Evolutionary conservation across 139 green algal species (phyloP).

Genomic region (Dunaliella sp.): DNA sequence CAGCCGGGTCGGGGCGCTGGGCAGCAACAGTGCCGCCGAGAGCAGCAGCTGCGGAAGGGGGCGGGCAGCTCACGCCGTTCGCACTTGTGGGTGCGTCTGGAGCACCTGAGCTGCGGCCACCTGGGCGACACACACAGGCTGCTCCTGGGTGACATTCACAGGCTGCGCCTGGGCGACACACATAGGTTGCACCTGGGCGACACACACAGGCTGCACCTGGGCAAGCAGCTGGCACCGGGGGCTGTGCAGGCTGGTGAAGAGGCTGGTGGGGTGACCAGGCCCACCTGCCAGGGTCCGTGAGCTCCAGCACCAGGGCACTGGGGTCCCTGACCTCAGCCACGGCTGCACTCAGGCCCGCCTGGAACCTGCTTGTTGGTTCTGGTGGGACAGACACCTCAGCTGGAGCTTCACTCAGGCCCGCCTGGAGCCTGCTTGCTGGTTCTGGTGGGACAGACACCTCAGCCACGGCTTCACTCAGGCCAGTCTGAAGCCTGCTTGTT

Average conservation of each 20-base stretch:
- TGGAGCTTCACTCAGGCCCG: background rate
- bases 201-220: too few species aligned
- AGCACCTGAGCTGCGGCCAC: too few species aligned
- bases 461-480: background rate
- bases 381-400: background rate
- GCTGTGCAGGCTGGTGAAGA: too few species aligned
- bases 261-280: background rate
- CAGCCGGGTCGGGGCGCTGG: background rate
- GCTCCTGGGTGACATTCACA: too few species aligned
- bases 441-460: background rate
- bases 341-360: background rate
- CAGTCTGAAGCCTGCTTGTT: too few species aligned
- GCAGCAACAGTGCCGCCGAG: background rate
- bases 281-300: background rate
- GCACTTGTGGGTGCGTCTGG: too few species aligned
- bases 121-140: too few species aligned
- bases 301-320: conserved; percentile 9
- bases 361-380: background rate
- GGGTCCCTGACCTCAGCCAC: background rate
- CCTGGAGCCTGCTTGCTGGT: background rate
- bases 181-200: too few species aligned
- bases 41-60: background rate
- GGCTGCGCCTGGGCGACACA: too few species aligned
- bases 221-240: background rate
- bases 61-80: too few species aligned